Evolutionary conservation across 345 rosid genomes (phyloP).

Genomic region (Anastatica hierochuntica): DNA sequence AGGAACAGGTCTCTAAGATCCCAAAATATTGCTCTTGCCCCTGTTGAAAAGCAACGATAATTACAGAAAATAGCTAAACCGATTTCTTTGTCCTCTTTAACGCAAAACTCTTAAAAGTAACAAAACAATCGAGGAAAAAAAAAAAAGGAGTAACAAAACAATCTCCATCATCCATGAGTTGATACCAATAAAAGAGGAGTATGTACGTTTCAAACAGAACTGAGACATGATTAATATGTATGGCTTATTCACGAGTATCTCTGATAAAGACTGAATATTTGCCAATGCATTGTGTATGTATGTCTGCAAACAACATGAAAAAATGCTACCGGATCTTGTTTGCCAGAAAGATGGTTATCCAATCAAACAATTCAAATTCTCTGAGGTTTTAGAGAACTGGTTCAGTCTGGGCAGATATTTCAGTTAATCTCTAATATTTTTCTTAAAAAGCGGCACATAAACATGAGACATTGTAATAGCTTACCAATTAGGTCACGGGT

Average conservation of each 20-base stretch:
- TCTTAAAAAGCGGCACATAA: background rate
- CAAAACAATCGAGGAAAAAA: too few species aligned
- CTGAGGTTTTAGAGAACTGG: background rate
- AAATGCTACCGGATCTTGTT: too few species aligned
- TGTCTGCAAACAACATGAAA: too few species aligned
- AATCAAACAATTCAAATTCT: background rate
- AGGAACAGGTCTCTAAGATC: slow-evolving; percentile 76
- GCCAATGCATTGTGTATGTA: too few species aligned
- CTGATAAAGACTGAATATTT: background rate
- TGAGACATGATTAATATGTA: background rate
- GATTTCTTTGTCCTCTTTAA: background rate
- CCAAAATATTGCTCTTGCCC: slow-evolving; percentile 78
- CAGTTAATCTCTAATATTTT: background rate
- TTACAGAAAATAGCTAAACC: background rate
- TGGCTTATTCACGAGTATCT: background rate
- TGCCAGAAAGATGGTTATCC: background rate
- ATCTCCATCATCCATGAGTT: background rate
- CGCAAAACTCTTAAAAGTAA: background rate
- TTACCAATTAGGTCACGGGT: slow-evolving; percentile 68
- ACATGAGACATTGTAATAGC: slow-evolving; percentile 18
- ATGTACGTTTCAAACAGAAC: background rate
- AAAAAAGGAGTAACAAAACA: too few species aligned
- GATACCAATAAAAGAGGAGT: background rate
- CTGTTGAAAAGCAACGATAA: slow-evolving; percentile 29
- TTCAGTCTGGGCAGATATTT: background rate